Evolutionary conservation across 148 eudicot genomes (phyloP).

Genomic region (Vaccinium macrocarpon): DNA sequence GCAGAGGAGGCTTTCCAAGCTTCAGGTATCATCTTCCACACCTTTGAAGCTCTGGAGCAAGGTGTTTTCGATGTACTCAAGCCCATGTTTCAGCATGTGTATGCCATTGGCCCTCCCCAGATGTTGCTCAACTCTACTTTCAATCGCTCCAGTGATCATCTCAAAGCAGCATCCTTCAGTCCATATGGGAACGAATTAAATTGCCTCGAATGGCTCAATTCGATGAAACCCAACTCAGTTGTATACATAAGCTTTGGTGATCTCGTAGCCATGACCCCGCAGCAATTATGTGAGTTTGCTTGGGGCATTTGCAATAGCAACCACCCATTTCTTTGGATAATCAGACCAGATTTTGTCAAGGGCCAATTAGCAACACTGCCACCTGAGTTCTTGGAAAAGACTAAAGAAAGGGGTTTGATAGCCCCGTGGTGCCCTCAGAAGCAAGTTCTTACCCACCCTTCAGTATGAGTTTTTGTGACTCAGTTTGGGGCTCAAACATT

Average conservation of each 20-base stretch:
- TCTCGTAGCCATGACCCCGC: slow-evolving; percentile 19
- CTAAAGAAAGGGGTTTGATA: slow-evolving; percentile 13
- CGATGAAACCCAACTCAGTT: slow-evolving; percentile 28
- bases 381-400: slow-evolving; percentile 12
- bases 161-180: not conserved
- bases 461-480: slow-evolving; percentile 12
- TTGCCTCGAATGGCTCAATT: slow-evolving; percentile 39
- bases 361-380: slow-evolving; percentile 5
- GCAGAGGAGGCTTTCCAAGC: slow-evolving; percentile 27
- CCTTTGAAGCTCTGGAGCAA: slow-evolving; percentile 46
- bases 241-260: slow-evolving; percentile 24
- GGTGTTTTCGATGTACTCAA: slow-evolving; percentile 29
- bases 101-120: slow-evolving; percentile 40
- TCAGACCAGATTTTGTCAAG: not conserved
- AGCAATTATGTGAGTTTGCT: slow-evolving; percentile 27
- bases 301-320: slow-evolving; percentile 51
- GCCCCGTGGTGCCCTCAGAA: slow-evolving; percentile 20
- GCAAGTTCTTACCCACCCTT: slow-evolving; percentile 14
- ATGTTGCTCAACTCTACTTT: slow-evolving; percentile 9
- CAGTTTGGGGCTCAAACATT: slow-evolving; percentile 21
- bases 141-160: not conserved
- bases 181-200: slow-evolving; percentile 23
- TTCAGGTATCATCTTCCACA: slow-evolving; percentile 42
- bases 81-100: slow-evolving; percentile 23
- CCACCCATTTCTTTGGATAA: slow-evolving; percentile 46